A percentile compares a stretch with the other conserved stretches of the same genome.
phyloP scores from a whole-genome alignment of 129 eudicot genomes.

The Scalesia atractyloides region DNA sequence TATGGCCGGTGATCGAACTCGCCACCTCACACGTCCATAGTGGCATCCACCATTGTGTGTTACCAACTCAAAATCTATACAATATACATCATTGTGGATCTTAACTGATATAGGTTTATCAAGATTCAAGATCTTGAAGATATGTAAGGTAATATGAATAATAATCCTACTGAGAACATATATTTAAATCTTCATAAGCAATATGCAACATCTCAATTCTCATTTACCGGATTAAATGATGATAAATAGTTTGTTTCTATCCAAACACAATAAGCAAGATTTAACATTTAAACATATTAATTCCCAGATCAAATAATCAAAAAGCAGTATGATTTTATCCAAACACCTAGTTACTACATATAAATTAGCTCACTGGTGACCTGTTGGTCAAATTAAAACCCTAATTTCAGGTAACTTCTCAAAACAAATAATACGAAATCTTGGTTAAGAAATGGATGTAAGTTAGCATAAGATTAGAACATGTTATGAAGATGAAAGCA shows the following conservation, averaged over 20 bases:
- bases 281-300: too few relatives aligned
- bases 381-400: neutral
- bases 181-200: too few relatives aligned
- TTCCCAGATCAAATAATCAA: too few relatives aligned
- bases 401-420: neutral
- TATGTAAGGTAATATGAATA: too few relatives aligned
- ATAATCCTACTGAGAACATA: too few relatives aligned
- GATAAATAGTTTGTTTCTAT: too few relatives aligned
- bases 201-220: too few relatives aligned
- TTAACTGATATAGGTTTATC: too few relatives aligned
- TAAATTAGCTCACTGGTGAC: neutral
- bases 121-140: too few relatives aligned
- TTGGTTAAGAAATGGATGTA: neutral
- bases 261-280: too few relatives aligned
- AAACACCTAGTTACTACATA: neutral
- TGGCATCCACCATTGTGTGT: conserved; percentile 84
- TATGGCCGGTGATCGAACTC: conserved; percentile 51
- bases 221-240: too few relatives aligned
- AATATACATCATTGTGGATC: too few relatives aligned
- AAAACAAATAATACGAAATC: neutral
- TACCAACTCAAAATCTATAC: conserved; percentile 41
- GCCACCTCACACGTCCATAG: conserved; percentile 75
- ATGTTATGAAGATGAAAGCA: neutral
- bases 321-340: neutral
- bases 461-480: neutral